Evolutionary conservation across 768 basidiomycete species (phyloP), one percentile per base, ranked within the genome.

Genomic region (Termitomyces sp.): DNA sequence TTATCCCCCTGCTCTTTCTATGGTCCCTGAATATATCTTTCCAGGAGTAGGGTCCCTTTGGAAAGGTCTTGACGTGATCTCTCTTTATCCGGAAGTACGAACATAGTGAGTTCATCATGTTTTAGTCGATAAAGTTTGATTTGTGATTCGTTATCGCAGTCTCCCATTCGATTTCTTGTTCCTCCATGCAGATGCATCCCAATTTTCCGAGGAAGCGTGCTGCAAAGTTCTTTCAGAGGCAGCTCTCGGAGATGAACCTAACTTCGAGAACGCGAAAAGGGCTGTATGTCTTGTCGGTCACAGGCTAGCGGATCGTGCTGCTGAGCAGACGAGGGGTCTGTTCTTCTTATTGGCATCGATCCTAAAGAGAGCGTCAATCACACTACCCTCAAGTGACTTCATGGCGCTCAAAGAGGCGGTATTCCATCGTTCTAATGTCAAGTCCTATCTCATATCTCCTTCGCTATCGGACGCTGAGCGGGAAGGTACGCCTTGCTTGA

Each of bases 91-190:
- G 10, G 56, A 66, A 39, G 31, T 71, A 10, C 60, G 58, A 13
- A 18, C 29, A 39, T 37, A 60, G 65, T 66, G 52, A 58, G 61
- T 59, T 8, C 8, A 26, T 27, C 4, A 1, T 47, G 9, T 26
- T 26, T 12, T 27, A 26, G 7, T 53, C 12, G 29, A 14, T 10
- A 1, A 31, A 14, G 12, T 22, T 5, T 5, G 20, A 16, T 24
- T 10, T 27, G 27, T 44, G 1, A 57, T 13, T 29, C 18, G 13
- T 3, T 20, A 46, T 36, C 20, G 0, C 46, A 65, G 64, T 50
- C 55, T 65, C 7, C 37, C 22, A 13, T 87, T 86, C 59, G 77
- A 76, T 20, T 74, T 69, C 66, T 58, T 84, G 18, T 82, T 81
- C 63, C 53, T 79, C 8, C 69, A 75, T 60, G 65, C 73, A 3